Evolutionary conservation across 305 asterid species (phyloP).

Genomic region (Fraxinus sp.): DNA sequence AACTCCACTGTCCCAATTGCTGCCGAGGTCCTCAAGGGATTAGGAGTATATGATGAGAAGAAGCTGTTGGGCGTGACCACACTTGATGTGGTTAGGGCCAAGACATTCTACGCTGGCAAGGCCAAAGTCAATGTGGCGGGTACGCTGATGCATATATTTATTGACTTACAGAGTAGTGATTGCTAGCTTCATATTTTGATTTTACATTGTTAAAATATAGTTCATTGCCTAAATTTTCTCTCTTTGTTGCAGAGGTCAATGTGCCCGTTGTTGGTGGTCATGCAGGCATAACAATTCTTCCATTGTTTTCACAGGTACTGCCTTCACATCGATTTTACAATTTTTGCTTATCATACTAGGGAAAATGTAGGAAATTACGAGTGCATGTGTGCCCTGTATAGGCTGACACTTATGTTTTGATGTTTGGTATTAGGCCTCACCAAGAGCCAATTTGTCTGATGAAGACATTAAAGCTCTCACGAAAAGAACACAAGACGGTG

Average conservation of each 20-base stretch:
- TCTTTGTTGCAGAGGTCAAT: constrained; percentile 51
- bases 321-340: neutral
- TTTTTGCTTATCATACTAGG: neutral
- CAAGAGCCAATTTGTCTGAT: constrained; percentile 33
- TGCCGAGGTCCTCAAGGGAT: constrained; percentile 77
- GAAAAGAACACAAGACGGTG: constrained; percentile 46
- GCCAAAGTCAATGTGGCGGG: constrained; percentile 78
- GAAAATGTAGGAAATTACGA: neutral
- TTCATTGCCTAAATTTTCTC: constrained; percentile 2
- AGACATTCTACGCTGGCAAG: constrained; percentile 84
- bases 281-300: constrained; percentile 86
- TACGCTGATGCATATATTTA: constrained; percentile 17
- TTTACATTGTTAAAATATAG: neutral
- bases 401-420: constrained; percentile 9
- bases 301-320: constrained; percentile 76
- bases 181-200: constrained; percentile 12
- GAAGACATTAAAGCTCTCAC: constrained; percentile 42
- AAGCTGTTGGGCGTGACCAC: constrained; percentile 87
- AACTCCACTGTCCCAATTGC: constrained; percentile 96
- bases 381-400: neutral
- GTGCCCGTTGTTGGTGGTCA: constrained; percentile 86
- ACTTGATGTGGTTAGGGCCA: constrained; percentile 91
- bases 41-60: constrained; percentile 75
- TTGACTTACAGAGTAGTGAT: neutral
- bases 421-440: constrained; percentile 49